Conservation (phyloP, 1,284 basidiomycete species). For the Ganoderma leucocontextum region DNA sequence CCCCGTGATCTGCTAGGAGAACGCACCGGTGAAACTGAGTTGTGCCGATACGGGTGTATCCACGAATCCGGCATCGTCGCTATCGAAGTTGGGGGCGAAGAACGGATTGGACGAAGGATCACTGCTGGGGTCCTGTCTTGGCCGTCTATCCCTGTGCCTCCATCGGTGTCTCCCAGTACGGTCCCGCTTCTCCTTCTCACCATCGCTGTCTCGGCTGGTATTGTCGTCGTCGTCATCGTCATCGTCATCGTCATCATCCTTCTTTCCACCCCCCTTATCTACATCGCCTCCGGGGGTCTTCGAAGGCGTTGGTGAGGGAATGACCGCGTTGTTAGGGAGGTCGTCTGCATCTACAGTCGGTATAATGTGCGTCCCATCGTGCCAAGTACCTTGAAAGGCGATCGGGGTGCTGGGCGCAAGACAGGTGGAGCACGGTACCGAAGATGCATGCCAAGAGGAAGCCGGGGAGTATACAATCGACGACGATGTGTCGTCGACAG, state of each 20-base stretch:
- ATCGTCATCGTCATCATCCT: constrained; percentile 32
- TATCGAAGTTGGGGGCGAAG: constrained; percentile 40
- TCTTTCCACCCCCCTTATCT: constrained; percentile 13
- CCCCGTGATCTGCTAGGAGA: constrained; percentile 13
- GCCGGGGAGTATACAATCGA: constrained; percentile 52
- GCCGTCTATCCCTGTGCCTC: constrained; percentile 11
- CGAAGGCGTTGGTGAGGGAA: not conserved
- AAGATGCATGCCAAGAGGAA: constrained; percentile 49
- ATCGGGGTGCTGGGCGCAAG: constrained; percentile 42
- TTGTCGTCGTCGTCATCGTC: constrained; percentile 31
- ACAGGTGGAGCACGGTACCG: constrained; percentile 46
- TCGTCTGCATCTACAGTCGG: constrained; percentile 43
- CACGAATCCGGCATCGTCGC: constrained; percentile 48
- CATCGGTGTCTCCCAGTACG: not conserved
- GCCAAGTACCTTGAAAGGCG: constrained; percentile 49
- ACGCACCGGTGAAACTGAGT: constrained; percentile 59
- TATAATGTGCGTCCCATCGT: constrained; percentile 50
- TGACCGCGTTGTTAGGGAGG: constrained; percentile 11
- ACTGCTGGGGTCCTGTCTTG: constrained; percentile 28
- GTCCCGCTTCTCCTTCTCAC: constrained; percentile 19
- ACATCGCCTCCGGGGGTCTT: constrained; percentile 12
- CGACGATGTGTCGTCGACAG: constrained; percentile 54
- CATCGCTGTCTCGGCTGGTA: constrained; percentile 20
- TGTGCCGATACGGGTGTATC: constrained; percentile 51
- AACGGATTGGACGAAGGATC: constrained; percentile 37